Percentiles rank a stretch among this genome's conserved stretches.
Evolutionary conservation across 208 protist species (phyloP).

Genomic region (Naegleria lovaniensis): DNA sequence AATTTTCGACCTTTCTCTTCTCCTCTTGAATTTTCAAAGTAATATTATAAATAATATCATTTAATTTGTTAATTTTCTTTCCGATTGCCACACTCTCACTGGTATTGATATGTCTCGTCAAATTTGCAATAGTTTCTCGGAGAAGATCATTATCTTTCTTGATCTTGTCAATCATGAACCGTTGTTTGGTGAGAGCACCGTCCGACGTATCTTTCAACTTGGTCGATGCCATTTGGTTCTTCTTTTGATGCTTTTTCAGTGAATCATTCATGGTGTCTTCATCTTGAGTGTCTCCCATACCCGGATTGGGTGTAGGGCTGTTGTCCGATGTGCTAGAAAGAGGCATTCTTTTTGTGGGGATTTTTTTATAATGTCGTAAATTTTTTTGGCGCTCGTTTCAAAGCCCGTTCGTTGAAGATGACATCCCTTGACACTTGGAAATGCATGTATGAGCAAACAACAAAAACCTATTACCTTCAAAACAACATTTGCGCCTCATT

Average conservation of each 20-base stretch:
- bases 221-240: background rate
- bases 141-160: slow-evolving; percentile 13
- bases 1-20: background rate
- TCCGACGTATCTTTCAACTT: background rate
- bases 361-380: background rate
- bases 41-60: background rate
- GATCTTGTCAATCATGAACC: background rate
- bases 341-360: background rate
- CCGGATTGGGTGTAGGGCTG: background rate
- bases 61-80: background rate
- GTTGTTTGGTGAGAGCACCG: background rate
- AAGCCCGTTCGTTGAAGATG: no score
- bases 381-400: background rate
- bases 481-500: no score
- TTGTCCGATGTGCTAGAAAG: background rate
- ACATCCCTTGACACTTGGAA: no score
- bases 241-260: background rate
- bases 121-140: background rate
- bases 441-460: no score
- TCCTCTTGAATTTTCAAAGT: background rate
- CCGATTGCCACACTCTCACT: background rate
- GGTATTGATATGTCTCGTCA: background rate
- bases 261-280: background rate
- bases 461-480: no score
- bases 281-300: background rate